Base-by-base conservation (phyloP, 306 rosid genomes). In the Dryas drummondii region DNA sequence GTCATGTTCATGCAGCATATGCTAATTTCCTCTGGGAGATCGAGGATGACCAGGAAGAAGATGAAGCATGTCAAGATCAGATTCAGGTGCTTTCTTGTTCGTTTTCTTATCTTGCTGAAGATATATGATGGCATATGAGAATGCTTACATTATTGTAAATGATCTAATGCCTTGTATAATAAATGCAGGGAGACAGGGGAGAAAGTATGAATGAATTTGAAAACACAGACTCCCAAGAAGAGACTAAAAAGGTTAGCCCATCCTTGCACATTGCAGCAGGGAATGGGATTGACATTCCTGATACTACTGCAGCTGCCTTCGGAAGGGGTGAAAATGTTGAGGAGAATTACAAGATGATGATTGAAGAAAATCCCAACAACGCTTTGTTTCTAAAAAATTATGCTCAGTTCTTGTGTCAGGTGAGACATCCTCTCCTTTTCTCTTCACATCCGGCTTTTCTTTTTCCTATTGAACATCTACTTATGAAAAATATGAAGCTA, bases 1-100 rank as follows among this genome's bases (percentile, higher is more conserved):
- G 98, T 77, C 54, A 80, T 68, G 85, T 90, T 82, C 96, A 90
- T 54, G 97, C 91, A 53, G 96, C 96, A 83, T 86, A 87, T 83
- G 84, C 93, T 75, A 84, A 89, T 80, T 91, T 94, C 85, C 97
- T 91, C 37, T 94, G 97, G 97, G 93, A 86, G 82, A 72, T 79
- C 61, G 88, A 86, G 59, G 84, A 84, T 12, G 81, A 59, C 10
- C 81, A 77, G 26, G 82, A 85, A 17, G 85, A 79, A 46, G 72
- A 60, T 60, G 87, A 60, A 82, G 77, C 78, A 7, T 51, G 19
- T 66, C 74, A 75, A 65, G 74, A 70, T 76, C 76, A 68, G 41
- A 64, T 72, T 63, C 55, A 78, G 93, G 96, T 89, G 79, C 40
- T 52, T 32, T 72, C 59, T 70, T 44, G 19, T 70, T 63, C 51